These are phyloP conservation scores for Pyricularia sp. DNA, from an alignment of 2,329 filamentous ascomycete species.

Conservation along the genomic window DNA sequence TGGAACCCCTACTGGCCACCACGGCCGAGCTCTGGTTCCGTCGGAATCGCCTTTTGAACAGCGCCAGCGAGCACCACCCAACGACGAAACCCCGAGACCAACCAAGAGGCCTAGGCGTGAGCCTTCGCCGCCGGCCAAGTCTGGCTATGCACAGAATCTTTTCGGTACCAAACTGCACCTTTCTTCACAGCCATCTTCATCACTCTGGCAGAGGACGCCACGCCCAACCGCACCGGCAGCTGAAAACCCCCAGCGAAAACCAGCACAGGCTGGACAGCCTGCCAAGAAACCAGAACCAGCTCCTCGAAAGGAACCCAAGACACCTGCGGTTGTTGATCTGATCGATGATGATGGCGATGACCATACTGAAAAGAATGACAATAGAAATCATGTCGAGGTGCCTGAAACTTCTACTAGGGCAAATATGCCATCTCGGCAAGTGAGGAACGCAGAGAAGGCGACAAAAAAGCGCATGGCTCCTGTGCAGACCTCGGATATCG, in stretches of 20 bases:
- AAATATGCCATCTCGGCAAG: neutral
- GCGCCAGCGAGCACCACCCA: slow-evolving; percentile 24
- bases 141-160: slow-evolving; percentile 39
- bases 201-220: slow-evolving; percentile 12
- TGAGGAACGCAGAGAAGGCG: neutral
- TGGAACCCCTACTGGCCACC: slow-evolving; percentile 53
- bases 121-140: slow-evolving; percentile 30
- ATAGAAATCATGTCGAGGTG: neutral
- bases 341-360: neutral
- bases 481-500: neutral
- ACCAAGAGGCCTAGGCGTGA: slow-evolving; percentile 31
- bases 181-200: slow-evolving; percentile 25
- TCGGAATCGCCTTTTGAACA: slow-evolving; percentile 58
- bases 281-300: neutral
- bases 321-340: neutral
- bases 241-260: neutral
- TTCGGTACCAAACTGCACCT: slow-evolving; percentile 37
- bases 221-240: neutral
- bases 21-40: slow-evolving; percentile 50
- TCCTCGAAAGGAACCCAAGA: neutral
- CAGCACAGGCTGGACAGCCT: neutral
- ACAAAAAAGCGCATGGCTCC: neutral
- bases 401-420: neutral
- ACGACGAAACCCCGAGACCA: slow-evolving; percentile 12
- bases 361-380: neutral